Evolutionary conservation across 306 rosid species (phyloP), one percentile per base, ranked within the genome.

Genomic region (Malus sylvestris): DNA sequence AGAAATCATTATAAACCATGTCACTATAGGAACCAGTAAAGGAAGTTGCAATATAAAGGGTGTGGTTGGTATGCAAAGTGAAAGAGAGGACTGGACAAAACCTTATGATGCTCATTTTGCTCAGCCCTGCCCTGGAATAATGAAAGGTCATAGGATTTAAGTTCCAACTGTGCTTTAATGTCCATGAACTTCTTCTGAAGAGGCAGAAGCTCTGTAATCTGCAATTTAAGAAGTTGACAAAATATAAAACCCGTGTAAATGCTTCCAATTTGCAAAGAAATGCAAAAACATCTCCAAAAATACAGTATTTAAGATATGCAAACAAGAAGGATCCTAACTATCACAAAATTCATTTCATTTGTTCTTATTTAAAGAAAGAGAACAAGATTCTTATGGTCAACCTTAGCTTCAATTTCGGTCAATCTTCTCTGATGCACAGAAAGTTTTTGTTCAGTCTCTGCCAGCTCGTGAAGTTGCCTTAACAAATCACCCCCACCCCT

Each of bases 71-170:
- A 61, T 70, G 40, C 18, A 4, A 71, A 68, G 60, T 22, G n/a
- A 74, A 74, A 57, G 74, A 64, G 73, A 73, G 59, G 53, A 72
- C 68, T 38, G 7, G 57, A 63, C 63, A 65, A 51, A 80, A 95
- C 98, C 98, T 95, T 95, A 78, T 90, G 97, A 76, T 95, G 97
- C 83, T 92, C 98, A 83, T 95, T 95, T 81, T 95, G 96, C 87
- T 90, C 96, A 69, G 93, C 96, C 85, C 98, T 90, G 65, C 83
- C 90, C 82, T 89, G 96, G 80, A 92, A 95, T 73, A 95, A 77
- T 30, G 91, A 85, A 74, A 95, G 97, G 83, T 95, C 97, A 74
- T 92, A 85, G 42, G 69, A 77, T 72, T 92, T 95, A 40, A 95
- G 93, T 87, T 95, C 97, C 55, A 95, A 86, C 60, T 89, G 92